Evolutionary conservation across 1,284 basidiomycete species (phyloP).

Genomic region (Lignosus rhinocerotis): DNA sequence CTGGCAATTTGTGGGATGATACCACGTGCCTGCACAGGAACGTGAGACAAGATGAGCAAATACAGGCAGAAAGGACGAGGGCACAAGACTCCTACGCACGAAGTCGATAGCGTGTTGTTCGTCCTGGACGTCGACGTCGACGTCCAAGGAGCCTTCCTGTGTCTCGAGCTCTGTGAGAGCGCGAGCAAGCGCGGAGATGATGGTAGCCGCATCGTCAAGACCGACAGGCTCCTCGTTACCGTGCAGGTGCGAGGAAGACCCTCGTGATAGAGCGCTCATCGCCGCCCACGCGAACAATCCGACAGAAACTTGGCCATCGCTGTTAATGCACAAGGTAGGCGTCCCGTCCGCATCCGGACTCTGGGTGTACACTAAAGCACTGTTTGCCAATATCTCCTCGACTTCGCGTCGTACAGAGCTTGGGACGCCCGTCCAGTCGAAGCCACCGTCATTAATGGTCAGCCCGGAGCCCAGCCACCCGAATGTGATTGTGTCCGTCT

Average conservation of each 20-base stretch:
- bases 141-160: not conserved
- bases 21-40: not conserved
- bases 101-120: not conserved
- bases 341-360: not conserved
- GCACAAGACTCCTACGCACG: no score
- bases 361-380: slow-evolving; percentile 17
- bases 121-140: not conserved
- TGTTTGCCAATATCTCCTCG: not conserved
- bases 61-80: no score
- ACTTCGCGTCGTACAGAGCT: not conserved
- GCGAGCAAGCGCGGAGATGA: not conserved
- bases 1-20: not conserved
- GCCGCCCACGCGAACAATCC: slow-evolving; percentile 34
- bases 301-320: slow-evolving; percentile 35
- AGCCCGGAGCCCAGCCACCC: slow-evolving; percentile 38
- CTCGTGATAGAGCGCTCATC: slow-evolving; percentile 17
- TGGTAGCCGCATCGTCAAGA: not conserved
- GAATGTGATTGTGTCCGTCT: slow-evolving; percentile 55
- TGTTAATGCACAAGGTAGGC: slow-evolving; percentile 27
- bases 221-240: not conserved
- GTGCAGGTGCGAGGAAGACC: not conserved
- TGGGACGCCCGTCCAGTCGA: not conserved
- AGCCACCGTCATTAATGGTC: not conserved
- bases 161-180: not conserved
- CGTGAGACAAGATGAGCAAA: not conserved